Evolutionary conservation across 768 basidiomycete genomes (phyloP).

Genomic region (Boletus tomentosulus): DNA sequence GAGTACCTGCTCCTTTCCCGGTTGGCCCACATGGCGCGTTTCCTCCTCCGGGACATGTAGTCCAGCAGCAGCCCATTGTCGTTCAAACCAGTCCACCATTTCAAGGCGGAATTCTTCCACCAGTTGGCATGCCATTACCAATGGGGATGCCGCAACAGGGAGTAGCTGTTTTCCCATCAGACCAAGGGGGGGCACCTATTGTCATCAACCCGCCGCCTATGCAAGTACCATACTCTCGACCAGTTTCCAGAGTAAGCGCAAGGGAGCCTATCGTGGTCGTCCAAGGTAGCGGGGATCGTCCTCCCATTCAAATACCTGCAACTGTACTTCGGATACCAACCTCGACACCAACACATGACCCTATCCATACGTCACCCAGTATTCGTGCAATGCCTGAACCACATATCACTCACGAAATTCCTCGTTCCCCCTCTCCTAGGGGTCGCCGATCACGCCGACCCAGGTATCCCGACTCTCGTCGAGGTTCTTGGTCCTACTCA

Average conservation of each 20-base stretch:
- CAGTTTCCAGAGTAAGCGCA: slow-evolving; percentile 13
- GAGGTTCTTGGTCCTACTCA: slow-evolving; percentile 24
- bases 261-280: slow-evolving; percentile 15
- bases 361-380: slow-evolving; percentile 21
- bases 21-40: slow-evolving; percentile 10
- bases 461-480: slow-evolving; percentile 4
- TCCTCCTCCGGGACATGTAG: slow-evolving; percentile 23
- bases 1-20: slow-evolving; percentile 16
- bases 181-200: slow-evolving; percentile 2
- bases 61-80: slow-evolving; percentile 1
- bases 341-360: slow-evolving; percentile 5
- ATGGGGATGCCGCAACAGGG: slow-evolving; percentile 1
- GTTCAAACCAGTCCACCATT: slow-evolving; percentile 3
- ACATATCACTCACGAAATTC: slow-evolving; percentile 4
- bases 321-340: slow-evolving; percentile 15
- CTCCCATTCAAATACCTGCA: slow-evolving; percentile 20
- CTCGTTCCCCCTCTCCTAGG: slow-evolving; percentile 8
- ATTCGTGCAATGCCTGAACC: slow-evolving; percentile 20
- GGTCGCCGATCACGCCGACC: neutral
- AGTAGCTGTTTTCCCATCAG: neutral
- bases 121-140: neutral
- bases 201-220: slow-evolving; percentile 20
- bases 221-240: slow-evolving; percentile 13
- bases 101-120: slow-evolving; percentile 2
- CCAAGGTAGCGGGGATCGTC: slow-evolving; percentile 14